phyloP scores from a whole-genome alignment of 179 eudicot genomes.

The Kewa caespitosa region DNA sequence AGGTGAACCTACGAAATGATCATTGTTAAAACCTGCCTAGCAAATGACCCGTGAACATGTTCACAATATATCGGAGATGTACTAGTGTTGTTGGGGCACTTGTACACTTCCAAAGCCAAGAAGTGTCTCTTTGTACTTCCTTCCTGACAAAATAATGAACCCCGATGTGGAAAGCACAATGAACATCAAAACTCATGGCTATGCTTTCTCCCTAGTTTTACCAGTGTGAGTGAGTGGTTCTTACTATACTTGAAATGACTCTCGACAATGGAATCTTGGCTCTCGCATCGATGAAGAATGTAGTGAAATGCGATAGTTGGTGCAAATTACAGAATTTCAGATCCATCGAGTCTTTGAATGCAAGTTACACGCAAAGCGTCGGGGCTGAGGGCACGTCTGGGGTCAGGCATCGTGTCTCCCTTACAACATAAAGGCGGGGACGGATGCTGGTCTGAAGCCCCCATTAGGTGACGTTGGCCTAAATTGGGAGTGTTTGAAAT shows the following conservation, averaged over 20 bases:
- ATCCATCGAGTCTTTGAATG: constrained; percentile 17
- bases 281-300: constrained; percentile 41
- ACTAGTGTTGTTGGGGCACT: background rate
- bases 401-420: background rate
- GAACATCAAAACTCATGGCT: too few species aligned
- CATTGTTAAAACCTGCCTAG: constrained; percentile 1
- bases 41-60: too few species aligned
- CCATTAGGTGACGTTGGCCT: too few species aligned
- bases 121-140: background rate
- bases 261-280: constrained; percentile 46
- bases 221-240: too few species aligned
- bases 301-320: background rate
- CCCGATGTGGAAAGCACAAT: background rate
- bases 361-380: constrained; percentile 5
- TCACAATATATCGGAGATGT: background rate
- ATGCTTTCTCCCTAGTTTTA: too few species aligned
- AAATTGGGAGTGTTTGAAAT: background rate
- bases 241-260: constrained; percentile 17
- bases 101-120: background rate
- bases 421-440: too few species aligned
- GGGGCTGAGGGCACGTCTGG: background rate
- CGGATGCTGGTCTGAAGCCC: too few species aligned
- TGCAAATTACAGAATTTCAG: constrained; percentile 11
- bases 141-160: background rate
- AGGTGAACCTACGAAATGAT: constrained; percentile 2